Evolutionary conservation across 306 rosid species (phyloP).

Genomic region (Pterocarpus macrocarpus): DNA sequence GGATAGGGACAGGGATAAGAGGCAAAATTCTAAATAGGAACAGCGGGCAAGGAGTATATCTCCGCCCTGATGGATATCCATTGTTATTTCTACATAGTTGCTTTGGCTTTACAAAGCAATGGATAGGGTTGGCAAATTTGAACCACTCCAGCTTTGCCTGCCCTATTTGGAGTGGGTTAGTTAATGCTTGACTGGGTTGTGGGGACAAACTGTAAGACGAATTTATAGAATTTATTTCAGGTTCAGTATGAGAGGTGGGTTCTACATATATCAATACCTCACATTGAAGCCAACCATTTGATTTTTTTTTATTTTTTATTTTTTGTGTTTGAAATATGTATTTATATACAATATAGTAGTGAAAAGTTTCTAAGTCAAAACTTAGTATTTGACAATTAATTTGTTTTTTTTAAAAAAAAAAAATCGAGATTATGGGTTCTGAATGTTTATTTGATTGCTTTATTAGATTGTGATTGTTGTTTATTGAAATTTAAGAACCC

Average conservation of each 20-base stretch:
- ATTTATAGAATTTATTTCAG: slow-evolving; percentile 42
- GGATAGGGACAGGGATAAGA: too few relatives aligned
- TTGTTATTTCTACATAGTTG: neutral
- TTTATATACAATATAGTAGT: too few relatives aligned
- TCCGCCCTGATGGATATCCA: too few relatives aligned
- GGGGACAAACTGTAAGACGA: slow-evolving; percentile 47
- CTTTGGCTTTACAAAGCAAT: slow-evolving; percentile 49
- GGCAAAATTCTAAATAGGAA: too few relatives aligned
- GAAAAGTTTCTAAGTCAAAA: too few relatives aligned
- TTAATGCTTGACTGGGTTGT: slow-evolving; percentile 50
- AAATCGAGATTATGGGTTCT: too few relatives aligned
- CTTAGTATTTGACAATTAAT: too few relatives aligned
- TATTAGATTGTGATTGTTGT: slow-evolving; percentile 10
- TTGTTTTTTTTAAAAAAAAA: too few relatives aligned
- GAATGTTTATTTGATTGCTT: slow-evolving; percentile 37
- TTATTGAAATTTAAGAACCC: neutral
- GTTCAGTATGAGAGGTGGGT: slow-evolving; percentile 41
- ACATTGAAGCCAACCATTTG: slow-evolving; percentile 20
- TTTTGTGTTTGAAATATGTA: too few relatives aligned
- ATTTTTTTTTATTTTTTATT: too few relatives aligned
- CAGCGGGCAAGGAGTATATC: too few relatives aligned
- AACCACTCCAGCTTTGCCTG: slow-evolving; percentile 41
- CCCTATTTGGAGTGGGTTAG: slow-evolving; percentile 38
- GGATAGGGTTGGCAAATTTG: slow-evolving; percentile 50
- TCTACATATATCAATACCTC: slow-evolving; percentile 16